Base-by-base conservation (phyloP, 306 rosid genomes). In the Vicia villosa region DNA sequence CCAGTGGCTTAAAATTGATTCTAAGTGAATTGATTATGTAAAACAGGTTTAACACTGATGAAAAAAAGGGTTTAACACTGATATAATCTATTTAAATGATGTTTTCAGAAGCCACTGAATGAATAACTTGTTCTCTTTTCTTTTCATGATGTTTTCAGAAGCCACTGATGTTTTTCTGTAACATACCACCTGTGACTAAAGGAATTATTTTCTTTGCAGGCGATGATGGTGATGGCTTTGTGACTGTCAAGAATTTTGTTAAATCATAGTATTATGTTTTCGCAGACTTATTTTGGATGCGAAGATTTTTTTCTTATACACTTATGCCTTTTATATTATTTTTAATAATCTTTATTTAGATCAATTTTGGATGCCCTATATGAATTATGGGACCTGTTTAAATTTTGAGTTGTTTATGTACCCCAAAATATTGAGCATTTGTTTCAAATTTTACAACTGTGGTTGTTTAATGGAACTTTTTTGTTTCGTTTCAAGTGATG, bases 131-230 rank as follows among this genome's bases (percentile, higher is more conserved):
- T 20, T 51, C 14, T 4, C 8, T 10, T 51, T 51, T 51, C 57
- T 20, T 26, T 14, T 51, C 28, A 22, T 51, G 58, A 19, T 56
- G 62, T 14, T 24, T 22, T 26, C 14, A 1, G 5, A 26, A 26
- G 6, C n/a, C 62, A 24, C 37, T 13, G 5, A 24, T 51, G 58
- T n/a, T 46, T 41, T 72, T 40, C 54, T 21, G 6, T 19, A 30
- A 4, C 9, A 3, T 26, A n/a, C 57, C 40, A 50, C 59, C 2
- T 0, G 7, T 64, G 60, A 8, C 10, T 43, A 65, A 66, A 73
- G 40, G 2, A 10, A 28, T 20, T 40, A 8, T 64, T 37, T 56
- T 74, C 20, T 55, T 40, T 69, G 77, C 80, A 80, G 83, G 60
- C 21, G 24, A 47, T n/a, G 68, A 14, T 20, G 68, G 11, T 20